Base-by-base conservation (phyloP, 2,329 filamentous ascomycete genomes). In the Myriosclerotinia duriaeana region DNA sequence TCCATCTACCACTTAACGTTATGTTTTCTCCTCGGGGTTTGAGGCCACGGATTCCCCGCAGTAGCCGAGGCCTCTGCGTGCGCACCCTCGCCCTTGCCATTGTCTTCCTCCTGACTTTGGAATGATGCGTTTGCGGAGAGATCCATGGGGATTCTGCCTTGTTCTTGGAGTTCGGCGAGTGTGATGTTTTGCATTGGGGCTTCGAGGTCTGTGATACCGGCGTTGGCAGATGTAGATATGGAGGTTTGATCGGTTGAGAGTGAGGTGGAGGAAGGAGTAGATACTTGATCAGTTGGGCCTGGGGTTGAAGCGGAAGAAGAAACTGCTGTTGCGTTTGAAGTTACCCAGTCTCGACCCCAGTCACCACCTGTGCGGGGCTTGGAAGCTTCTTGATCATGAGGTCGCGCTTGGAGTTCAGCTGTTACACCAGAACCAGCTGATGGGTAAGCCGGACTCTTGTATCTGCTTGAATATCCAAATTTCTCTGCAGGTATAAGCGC, bases 401-500 rank as follows among this genome's bases (percentile, higher is more conserved):
- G 20, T n/a, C 11, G n/a, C n/a, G 30, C 12, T 30, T 50, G 46
- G 44, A n/a, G 36, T 26, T 50, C n/a, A n/a, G 58, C 5, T 17
- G 34, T 12, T 22, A 34, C 22, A 6, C 14, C 4, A 6, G 14
- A 38, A 48, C 30, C 14, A 22, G 30, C 20, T 38, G 30, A 61
- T 26, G 58, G 3, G 30, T 50, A 4, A 20, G 12, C 5, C 7
- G 46, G 30, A 9, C 58, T 50, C 9, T 61, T 50, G 6, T 52
- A 61, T 15, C 20, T 20, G 53, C 34, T 40, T 14, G 20, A 22
- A 5, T 55, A 55, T 22, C 58, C 58, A 38, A 61, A 61, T 20
- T 40, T 2, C n/a, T 61, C 58, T 12, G 44, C 44, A 38, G n/a
- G 15, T 26, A 50, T 48, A 38, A 61, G 58, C 15, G 34, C 9